phyloP scores from a whole-genome alignment of 768 basidiomycete genomes.

The Suillus spraguei region DNA sequence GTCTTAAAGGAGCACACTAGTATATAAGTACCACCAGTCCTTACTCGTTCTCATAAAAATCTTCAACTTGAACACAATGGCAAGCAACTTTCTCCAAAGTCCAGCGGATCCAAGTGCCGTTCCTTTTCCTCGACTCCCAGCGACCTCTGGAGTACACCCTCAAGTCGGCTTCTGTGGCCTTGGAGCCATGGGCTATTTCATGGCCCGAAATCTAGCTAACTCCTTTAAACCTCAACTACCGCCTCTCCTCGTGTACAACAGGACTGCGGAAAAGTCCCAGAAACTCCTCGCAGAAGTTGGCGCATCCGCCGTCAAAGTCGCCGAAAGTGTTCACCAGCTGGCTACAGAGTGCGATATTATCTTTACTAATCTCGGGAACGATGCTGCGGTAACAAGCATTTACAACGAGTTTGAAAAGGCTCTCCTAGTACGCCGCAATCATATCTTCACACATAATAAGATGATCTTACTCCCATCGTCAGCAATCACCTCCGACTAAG shows the following conservation, averaged over 20 bases:
- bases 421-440: conserved; percentile 47
- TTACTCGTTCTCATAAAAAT: conserved; percentile 1
- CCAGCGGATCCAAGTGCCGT: conserved; percentile 23
- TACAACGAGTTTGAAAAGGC: conserved; percentile 63
- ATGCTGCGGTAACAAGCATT: conserved; percentile 65
- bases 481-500: conserved; percentile 47
- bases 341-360: conserved; percentile 72
- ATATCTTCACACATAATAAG: conserved; percentile 1
- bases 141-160: conserved; percentile 47
- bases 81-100: conserved; percentile 9
- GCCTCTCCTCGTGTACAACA: too few relatives aligned
- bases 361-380: conserved; percentile 72
- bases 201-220: conserved; percentile 80
- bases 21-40: too few relatives aligned
- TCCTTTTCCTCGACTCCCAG: conserved; percentile 62
- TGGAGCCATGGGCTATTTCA: conserved; percentile 72
- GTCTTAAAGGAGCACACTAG: too few relatives aligned
- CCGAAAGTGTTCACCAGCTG: conserved; percentile 57
- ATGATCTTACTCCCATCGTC: conserved; percentile 15
- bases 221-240: too few relatives aligned
- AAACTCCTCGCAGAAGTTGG: too few relatives aligned
- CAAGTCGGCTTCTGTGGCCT: conserved; percentile 50
- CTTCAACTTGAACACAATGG: conserved; percentile 9
- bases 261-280: too few relatives aligned
- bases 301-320: too few relatives aligned